These are phyloP conservation scores for Hypoxylon fuscum DNA, from an alignment of 495 filamentous ascomycete genomes.

Conservation along the genomic window DNA sequence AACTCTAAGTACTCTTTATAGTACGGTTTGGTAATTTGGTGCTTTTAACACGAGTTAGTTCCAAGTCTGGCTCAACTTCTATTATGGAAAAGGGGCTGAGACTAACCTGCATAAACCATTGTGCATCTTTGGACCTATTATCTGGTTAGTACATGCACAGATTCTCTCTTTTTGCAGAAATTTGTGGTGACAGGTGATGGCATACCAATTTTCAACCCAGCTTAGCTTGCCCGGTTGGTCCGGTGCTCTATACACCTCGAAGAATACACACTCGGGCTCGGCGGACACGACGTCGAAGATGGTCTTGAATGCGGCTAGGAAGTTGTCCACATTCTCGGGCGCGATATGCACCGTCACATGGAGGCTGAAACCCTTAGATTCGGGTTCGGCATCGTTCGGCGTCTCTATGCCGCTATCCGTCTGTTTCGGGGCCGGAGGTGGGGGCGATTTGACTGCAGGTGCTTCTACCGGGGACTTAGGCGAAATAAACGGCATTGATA, in stretches of 20 bases:
- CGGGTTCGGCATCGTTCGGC: neutral
- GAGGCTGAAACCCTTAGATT: slow-evolving; percentile 39
- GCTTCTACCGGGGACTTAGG: slow-evolving; percentile 6
- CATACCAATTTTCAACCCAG: slow-evolving; percentile 59
- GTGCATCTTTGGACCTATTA: slow-evolving; percentile 45
- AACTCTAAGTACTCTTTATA: slow-evolving; percentile 59
- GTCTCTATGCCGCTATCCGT: neutral
- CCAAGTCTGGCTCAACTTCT: neutral
- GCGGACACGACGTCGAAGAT: slow-evolving; percentile 53
- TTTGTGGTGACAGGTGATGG: neutral
- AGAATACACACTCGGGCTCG: slow-evolving; percentile 60
- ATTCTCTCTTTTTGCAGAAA: slow-evolving; percentile 20
- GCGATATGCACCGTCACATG: slow-evolving; percentile 56
- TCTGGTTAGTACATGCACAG: slow-evolving; percentile 10
- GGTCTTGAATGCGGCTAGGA: slow-evolving; percentile 51
- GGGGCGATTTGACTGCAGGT: neutral
- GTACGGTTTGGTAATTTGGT: slow-evolving; percentile 60
- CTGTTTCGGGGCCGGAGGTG: neutral
- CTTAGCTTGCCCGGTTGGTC: slow-evolving; percentile 54
- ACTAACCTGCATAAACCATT: slow-evolving; percentile 54
- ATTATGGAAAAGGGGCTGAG: slow-evolving; percentile 1
- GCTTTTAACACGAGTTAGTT: slow-evolving; percentile 41
- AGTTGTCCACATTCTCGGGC: slow-evolving; percentile 52
- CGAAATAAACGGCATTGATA: slow-evolving; percentile 19
- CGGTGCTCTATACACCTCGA: slow-evolving; percentile 55